These are phyloP conservation scores for Mycena amicta DNA, from an alignment of 768 basidiomycete genomes.

Conservation along the genomic window DNA sequence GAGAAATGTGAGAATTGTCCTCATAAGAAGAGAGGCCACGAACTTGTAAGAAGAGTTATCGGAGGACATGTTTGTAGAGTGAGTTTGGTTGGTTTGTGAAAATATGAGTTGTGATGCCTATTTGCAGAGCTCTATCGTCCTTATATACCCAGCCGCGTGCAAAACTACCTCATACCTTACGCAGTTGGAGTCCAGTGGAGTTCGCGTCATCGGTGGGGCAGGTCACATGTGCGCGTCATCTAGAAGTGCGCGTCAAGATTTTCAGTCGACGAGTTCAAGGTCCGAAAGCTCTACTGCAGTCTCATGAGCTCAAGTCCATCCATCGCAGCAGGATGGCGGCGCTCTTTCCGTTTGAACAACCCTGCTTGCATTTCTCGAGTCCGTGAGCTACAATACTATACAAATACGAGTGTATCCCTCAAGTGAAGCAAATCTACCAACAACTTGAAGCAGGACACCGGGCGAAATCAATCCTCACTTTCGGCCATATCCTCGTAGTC, in stretches of 20 bases:
- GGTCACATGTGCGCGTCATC: neutral
- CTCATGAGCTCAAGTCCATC: no score
- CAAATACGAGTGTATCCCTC: no score
- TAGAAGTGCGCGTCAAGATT: no score
- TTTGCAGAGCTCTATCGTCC: neutral
- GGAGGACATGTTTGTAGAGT: neutral
- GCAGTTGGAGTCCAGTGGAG: neutral
- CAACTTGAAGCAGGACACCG: no score
- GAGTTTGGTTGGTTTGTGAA: neutral
- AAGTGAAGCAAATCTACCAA: no score
- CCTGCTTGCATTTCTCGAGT: no score
- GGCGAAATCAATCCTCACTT: neutral
- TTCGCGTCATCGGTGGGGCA: neutral
- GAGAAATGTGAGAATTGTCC: neutral
- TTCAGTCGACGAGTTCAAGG: no score
- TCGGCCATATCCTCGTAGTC: neutral
- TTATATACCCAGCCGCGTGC: neutral
- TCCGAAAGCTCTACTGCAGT: no score
- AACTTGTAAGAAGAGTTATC: neutral
- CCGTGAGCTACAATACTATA: no score
- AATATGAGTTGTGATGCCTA: no score
- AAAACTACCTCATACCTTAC: neutral
- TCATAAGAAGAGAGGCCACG: neutral
- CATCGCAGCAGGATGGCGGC: no score
- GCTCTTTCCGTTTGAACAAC: no score